Evolutionary conservation across 169 alveolate species (phyloP).

Genomic region (Ichthyophthirius multifiliis): DNA sequence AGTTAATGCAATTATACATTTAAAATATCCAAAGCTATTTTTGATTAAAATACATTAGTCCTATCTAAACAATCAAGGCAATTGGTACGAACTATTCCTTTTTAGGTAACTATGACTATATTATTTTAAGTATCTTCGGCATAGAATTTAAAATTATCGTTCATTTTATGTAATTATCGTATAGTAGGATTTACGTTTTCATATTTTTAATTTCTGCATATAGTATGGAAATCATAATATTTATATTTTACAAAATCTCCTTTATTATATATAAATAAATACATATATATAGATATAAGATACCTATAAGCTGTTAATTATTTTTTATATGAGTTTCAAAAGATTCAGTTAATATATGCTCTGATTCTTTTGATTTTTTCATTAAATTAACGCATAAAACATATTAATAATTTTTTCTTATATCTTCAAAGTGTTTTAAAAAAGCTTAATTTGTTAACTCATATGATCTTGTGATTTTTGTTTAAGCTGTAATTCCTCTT

Average conservation of each 20-base stretch:
- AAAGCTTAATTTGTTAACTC: constrained; percentile 61
- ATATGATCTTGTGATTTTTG: constrained; percentile 54
- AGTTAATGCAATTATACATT: constrained; percentile 14
- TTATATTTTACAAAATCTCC: constrained; percentile 33
- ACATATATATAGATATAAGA: too few relatives aligned
- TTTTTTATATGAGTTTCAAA: constrained; percentile 41
- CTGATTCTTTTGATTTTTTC: constrained; percentile 56
- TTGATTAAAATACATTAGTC: constrained; percentile 72
- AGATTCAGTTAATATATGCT: constrained; percentile 50
- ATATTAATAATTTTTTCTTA: constrained; percentile 44
- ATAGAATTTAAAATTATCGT: constrained; percentile 50
- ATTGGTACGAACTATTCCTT: constrained; percentile 74
- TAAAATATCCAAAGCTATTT: constrained; percentile 51
- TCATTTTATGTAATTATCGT: constrained; percentile 27
- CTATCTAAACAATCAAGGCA: constrained; percentile 85
- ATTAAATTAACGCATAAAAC: constrained; percentile 57
- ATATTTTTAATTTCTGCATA: constrained; percentile 51
- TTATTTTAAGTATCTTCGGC: constrained; percentile 47
- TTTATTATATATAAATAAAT: too few relatives aligned
- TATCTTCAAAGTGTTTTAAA: constrained; percentile 54
- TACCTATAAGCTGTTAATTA: too few relatives aligned
- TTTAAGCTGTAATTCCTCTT: constrained; percentile 41
- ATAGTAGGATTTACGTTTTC: constrained; percentile 47
- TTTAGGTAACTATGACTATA: constrained; percentile 43
- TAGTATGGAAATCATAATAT: constrained; percentile 38